Percentiles rank a stretch among this genome's conserved stretches.
These are phyloP conservation scores for Boechera stricta DNA, from an alignment of 345 rosid species.

Conservation along the genomic window DNA sequence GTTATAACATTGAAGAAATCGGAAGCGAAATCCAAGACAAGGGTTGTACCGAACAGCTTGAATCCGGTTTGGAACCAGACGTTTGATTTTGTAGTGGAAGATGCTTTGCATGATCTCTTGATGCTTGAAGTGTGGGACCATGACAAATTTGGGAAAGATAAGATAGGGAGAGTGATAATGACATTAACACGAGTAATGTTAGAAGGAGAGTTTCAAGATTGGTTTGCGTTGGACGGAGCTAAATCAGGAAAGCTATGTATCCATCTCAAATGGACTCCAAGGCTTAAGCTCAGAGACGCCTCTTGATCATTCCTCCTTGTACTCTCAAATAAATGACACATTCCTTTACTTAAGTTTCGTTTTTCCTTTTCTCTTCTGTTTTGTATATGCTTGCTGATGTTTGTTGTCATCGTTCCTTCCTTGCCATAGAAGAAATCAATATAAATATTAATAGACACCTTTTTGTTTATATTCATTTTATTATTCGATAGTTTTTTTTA, in stretches of 20 bases:
- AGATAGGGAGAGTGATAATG: constrained; percentile 82
- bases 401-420: neutral
- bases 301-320: constrained; percentile 19
- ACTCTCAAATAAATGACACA: neutral
- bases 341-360: neutral
- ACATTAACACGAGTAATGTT: constrained; percentile 79
- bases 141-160: constrained; percentile 87
- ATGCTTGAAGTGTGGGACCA: constrained; percentile 81
- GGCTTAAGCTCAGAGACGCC: constrained; percentile 60
- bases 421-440: constrained; percentile 26
- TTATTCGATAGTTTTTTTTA: too few species aligned
- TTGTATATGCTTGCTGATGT: constrained; percentile 29
- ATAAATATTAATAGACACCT: neutral
- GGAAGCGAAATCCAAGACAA: constrained; percentile 64
- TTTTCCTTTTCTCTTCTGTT: neutral
- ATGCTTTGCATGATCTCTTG: constrained; percentile 84
- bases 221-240: constrained; percentile 61
- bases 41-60: constrained; percentile 77
- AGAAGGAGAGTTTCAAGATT: constrained; percentile 76
- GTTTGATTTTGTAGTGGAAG: constrained; percentile 93
- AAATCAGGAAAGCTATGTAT: constrained; percentile 71
- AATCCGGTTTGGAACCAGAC: constrained; percentile 98
- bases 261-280: constrained; percentile 80
- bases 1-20: constrained; percentile 79
- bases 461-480: neutral